Evolutionary conservation across 2,329 filamentous ascomycete species (phyloP), one percentile per base, ranked within the genome.

Genomic region (Trichoderma gracile): DNA sequence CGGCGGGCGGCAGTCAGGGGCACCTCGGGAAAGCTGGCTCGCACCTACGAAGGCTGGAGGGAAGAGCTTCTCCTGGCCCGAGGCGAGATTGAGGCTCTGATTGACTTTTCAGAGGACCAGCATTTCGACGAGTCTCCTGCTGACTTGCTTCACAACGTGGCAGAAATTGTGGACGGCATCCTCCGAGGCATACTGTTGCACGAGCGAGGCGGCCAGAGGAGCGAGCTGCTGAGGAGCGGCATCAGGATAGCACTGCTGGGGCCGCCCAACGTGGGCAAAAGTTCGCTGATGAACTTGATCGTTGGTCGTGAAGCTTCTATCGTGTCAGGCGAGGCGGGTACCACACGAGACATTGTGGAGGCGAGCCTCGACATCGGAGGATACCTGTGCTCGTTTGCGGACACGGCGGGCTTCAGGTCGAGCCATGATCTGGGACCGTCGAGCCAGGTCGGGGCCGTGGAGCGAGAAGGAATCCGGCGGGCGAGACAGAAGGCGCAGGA

Each of bases 71-170:
- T 98, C 7, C 83, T 89, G 67, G 93, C 93, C 10, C 86, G 95
- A 2, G 95, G 92, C 10, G 93, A 98, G 78, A 83, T 99, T 45
- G 95, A 99, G 77, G 95, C 95, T 0, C 79, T 99, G 69, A 98
- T 99, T 67, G 95, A 99, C 77, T 99, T 99, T 74, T 90, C 92
- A 1, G 95, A 99, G 75, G 95, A 98, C 72, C 94, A 99, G 77
- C 91, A 98, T 78, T 96, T 99, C 72, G 93, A 98, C 70, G 93
- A 97, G 76, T 89, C 91, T 3, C 90, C 92, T 0, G 78, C 82
- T 0, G 84, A 90, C 63, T 81, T 98, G 23, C 82, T 96, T 50
- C 75, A 73, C 0, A 92, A 88, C 55, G 91, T 97, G 33, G 84
- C 86, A 1, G 69, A 69, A 0, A 87, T 93, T 72, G 85, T 96